Evolutionary conservation across 352 stramenopile species (phyloP).

Genomic region (Peronospora destructor): DNA sequence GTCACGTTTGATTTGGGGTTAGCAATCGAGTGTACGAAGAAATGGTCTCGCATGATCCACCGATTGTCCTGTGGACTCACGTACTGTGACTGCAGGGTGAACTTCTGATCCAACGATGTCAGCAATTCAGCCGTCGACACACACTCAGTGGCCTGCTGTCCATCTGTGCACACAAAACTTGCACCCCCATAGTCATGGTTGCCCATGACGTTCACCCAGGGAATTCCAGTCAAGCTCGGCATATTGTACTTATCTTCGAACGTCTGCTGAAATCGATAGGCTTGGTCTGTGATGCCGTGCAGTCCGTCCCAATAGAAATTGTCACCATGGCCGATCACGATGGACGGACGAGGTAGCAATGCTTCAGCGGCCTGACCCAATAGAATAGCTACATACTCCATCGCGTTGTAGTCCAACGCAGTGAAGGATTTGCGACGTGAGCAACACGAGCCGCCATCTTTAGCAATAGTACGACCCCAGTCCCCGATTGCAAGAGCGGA

Average conservation of each 20-base stretch:
- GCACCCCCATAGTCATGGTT: conserved; percentile 84
- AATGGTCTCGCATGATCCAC: conserved; percentile 79
- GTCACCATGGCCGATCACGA: conserved; percentile 61
- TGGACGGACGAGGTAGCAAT: conserved; percentile 25
- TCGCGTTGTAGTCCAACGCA: conserved; percentile 61
- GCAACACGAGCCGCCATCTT: conserved; percentile 62
- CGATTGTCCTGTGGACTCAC: conserved; percentile 72
- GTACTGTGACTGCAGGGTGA: conserved; percentile 68
- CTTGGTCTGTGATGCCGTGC: conserved; percentile 43
- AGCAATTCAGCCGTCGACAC: conserved; percentile 39
- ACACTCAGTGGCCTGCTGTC: conserved; percentile 38
- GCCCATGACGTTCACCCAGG: conserved; percentile 81
- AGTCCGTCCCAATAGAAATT: conserved; percentile 83
- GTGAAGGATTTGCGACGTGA: conserved; percentile 46
- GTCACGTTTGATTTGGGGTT: conserved; percentile 50
- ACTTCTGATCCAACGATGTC: conserved; percentile 52
- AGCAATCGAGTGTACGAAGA: conserved; percentile 67
- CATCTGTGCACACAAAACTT: conserved; percentile 64
- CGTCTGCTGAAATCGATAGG: conserved; percentile 64
- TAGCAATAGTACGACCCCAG: conserved; percentile 58
- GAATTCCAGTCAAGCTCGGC: conserved; percentile 43
- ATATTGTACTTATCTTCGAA: conserved; percentile 74
- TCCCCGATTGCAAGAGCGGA: conserved; percentile 67
- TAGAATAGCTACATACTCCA: conserved; percentile 56
- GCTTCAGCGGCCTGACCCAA: conserved; percentile 41